Base-by-base conservation (phyloP, 2,329 filamentous ascomycete genomes). In the Cladosporium sp. region DNA sequence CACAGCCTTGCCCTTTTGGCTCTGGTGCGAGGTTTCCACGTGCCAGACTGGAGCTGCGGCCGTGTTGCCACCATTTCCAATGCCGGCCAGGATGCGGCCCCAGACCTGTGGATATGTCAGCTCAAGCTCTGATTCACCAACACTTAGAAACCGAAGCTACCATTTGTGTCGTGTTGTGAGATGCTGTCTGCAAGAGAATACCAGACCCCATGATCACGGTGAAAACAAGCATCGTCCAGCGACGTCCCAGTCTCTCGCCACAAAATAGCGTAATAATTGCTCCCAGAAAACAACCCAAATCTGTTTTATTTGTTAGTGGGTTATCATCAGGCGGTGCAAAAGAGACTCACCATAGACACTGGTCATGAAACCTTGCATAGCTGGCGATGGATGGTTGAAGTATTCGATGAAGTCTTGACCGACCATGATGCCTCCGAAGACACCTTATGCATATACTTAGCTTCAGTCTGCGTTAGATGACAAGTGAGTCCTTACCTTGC, bases 41-140 rank as follows among this genome's bases (percentile, higher is more conserved):
- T 59, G 82, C 81, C 21, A 83, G 67, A 21, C 74, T 69, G 66
- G 83, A 76, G 61, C 81, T 74, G 62, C 81, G 68, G 65, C 79
- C 74, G 67, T 71, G 33, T 75, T 74, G 33, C 62, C 68, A 5
- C 71, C 71, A 60, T 75, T 77, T 8, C 73, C 74, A 7, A 77
- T 70, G 14, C 81, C 69, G 78, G 81, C 61, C 68, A 83, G 67
- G 67, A 83, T 69, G 60, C 80, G 65, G 58, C 78, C 71, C 67
- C 77, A 75, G 69, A 79, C 60, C 60, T 62, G 10, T 55, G 7
- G 23, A 4, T 28, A 21, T 16, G 1, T 57, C 31, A 37, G 55
- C 5, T 14, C 26, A 46, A 46, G 40, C 11, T 7, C 3, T 46
- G 8, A 8, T 12, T n/a, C 3, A 23, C n/a, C 5, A 11, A 7